Base-by-base conservation (phyloP, 352 stramenopile species). In the Phytopythium vexans region DNA sequence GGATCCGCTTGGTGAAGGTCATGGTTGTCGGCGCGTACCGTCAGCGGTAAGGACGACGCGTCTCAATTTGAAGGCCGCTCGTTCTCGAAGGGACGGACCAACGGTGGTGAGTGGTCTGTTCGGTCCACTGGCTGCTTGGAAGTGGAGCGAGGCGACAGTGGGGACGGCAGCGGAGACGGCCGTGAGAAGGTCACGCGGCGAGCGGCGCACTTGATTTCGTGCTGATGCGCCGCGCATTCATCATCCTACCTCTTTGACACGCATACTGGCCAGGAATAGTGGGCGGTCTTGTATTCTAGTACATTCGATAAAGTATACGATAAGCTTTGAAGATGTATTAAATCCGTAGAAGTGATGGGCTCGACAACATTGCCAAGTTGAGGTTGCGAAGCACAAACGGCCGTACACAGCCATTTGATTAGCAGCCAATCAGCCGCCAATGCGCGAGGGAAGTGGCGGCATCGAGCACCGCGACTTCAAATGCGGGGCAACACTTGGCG, bases 1-100 rank as follows among this genome's bases (percentile, higher is more conserved):
- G 80, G 58, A 99, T 98, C 70, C 98, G 98, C 70, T 96, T 89
- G 14, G 63, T 66, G 54, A 67, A 86, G 6, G 41, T 35, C n/a
- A 41, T 41, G 11, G 36, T 48, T 10, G 16, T 12, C 21, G 2
- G 21, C 21, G 21, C 21, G 21, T 27, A 27, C 21, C 21, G 21
- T 27, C 21, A 27, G 21, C 21, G 21, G 21, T 27, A 27, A 27
- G 21, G 21, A 27, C 21, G 21, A 27, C 21, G 21, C 21, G 21
- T 27, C 21, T 27, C 21, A 27, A 2, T 1, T 27, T 2, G 21
- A 2, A 27, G 21, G 21, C 21, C 21, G 21, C 21, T 27, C 21
- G 21, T 27, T 27, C 21, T 27, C 21, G 21, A 27, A 27, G 21
- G 21, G 21, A 27, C 21, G 21, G 21, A 27, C 21, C 21, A 2